Evolutionary conservation across 768 basidiomycete genomes (phyloP).

Genomic region (Hygrocybe punicea): DNA sequence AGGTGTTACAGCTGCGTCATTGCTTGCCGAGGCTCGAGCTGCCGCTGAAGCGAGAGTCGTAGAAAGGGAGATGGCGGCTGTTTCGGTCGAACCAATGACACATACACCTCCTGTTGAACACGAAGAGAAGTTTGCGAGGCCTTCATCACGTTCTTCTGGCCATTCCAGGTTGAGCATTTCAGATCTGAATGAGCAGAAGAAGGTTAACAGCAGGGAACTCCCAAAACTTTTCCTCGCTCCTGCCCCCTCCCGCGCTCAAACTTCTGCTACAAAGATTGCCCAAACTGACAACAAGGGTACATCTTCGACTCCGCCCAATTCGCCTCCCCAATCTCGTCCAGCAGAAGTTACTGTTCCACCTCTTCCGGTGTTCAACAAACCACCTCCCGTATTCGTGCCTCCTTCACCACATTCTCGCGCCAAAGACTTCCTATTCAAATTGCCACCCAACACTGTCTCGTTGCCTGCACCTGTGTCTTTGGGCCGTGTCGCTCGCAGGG

Average conservation of each 20-base stretch:
- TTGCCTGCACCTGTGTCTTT: no score
- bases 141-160: slow-evolving; percentile 7
- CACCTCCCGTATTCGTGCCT: slow-evolving; percentile 49
- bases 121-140: background rate
- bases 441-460: slow-evolving; percentile 33
- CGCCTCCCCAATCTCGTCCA: slow-evolving; percentile 45
- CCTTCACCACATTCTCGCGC: slow-evolving; percentile 27
- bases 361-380: slow-evolving; percentile 60
- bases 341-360: slow-evolving; percentile 34
- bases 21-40: slow-evolving; percentile 65
- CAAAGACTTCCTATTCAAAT: slow-evolving; percentile 34
- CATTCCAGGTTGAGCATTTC: slow-evolving; percentile 5
- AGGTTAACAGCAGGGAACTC: slow-evolving; percentile 33
- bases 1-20: slow-evolving; percentile 49
- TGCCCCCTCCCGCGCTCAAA: slow-evolving; percentile 9
- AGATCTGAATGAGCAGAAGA: background rate
- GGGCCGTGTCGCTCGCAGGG: slow-evolving; percentile 6
- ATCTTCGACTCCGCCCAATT: slow-evolving; percentile 57
- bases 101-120: slow-evolving; percentile 1
- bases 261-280: slow-evolving; percentile 1
- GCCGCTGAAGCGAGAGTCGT: slow-evolving; percentile 69
- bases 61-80: slow-evolving; percentile 54
- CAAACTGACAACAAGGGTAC: slow-evolving; percentile 33
- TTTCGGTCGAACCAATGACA: slow-evolving; percentile 29
- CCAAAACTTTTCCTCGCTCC: slow-evolving; percentile 25